A percentile compares a stretch with the other conserved stretches of the same genome.
These are phyloP conservation scores for Talaromyces albobiverticillius DNA, from an alignment of 2,329 filamentous ascomycete species.

Conservation along the genomic window DNA sequence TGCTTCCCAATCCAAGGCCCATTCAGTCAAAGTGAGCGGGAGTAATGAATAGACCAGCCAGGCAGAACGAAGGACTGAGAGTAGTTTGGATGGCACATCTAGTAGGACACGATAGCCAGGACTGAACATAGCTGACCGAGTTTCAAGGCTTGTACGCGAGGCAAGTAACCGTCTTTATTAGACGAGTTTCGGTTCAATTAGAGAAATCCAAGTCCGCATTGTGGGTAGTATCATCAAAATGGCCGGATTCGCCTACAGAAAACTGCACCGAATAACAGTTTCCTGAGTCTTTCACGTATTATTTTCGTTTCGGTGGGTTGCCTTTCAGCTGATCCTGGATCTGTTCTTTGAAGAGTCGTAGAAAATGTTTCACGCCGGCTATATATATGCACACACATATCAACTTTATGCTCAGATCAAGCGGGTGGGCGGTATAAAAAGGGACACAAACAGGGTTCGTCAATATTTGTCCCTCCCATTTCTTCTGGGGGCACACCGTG, in stretches of 20 bases:
- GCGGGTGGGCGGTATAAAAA: neutral
- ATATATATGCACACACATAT: conserved; percentile 12
- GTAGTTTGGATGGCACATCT: neutral
- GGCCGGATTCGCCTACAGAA: conserved; percentile 21
- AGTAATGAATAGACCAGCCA: neutral
- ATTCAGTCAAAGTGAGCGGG: neutral
- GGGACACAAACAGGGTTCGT: conserved; percentile 29
- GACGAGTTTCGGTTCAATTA: neutral
- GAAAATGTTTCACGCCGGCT: conserved; percentile 30
- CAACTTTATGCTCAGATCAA: neutral
- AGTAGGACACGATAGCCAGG: neutral
- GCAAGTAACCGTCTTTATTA: neutral
- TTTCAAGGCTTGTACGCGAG: neutral
- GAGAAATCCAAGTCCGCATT: conserved; percentile 7
- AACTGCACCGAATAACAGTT: neutral
- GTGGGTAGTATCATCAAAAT: neutral
- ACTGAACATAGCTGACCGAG: neutral
- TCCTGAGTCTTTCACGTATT: neutral
- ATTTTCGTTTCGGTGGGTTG: conserved; percentile 31
- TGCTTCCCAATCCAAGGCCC: neutral
- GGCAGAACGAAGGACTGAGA: neutral
- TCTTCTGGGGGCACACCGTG: conserved; percentile 43
- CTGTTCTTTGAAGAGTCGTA: conserved; percentile 42
- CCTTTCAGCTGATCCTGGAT: conserved; percentile 41
- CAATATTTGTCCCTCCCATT: conserved; percentile 41